A percentile compares a stretch with the other conserved stretches of the same genome.
phyloP scores from a whole-genome alignment of 225 moss, liverwort and hornwort genomes.

The Climacium dendroides region DNA sequence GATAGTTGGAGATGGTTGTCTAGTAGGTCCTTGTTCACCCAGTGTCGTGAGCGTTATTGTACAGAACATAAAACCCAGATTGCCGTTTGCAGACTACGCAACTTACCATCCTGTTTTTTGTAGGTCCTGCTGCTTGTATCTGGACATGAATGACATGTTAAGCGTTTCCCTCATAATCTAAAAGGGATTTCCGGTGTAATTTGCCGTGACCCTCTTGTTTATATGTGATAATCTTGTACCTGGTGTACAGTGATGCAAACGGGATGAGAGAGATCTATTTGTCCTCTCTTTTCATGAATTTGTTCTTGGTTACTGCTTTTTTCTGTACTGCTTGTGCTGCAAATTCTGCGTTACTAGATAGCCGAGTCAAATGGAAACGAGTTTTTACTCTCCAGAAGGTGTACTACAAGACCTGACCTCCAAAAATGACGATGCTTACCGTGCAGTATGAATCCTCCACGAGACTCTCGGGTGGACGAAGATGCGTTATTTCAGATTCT shows the following conservation, averaged over 20 bases:
- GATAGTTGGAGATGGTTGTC: conserved; percentile 9
- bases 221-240: conserved; percentile 8
- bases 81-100: conserved; percentile 14
- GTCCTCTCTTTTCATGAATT: not conserved
- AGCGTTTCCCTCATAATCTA: conserved; percentile 23
- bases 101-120: conserved; percentile 17
- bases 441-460: not conserved
- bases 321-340: not conserved
- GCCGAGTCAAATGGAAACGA: not conserved
- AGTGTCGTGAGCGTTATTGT: conserved; percentile 22
- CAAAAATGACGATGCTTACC: not conserved
- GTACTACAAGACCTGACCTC: not conserved
- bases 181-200: conserved; percentile 21
- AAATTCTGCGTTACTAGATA: not conserved
- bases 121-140: conserved; percentile 26
- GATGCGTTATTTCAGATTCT: not conserved
- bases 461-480: not conserved
- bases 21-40: conserved; percentile 3
- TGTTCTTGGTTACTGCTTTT: not conserved
- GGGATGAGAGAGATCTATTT: not conserved
- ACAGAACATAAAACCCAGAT: conserved; percentile 45
- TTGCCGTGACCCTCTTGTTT: conserved; percentile 9
- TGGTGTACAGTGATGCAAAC: not conserved
- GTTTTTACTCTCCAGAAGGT: not conserved
- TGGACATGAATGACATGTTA: conserved; percentile 32